Evolutionary conservation across 306 rosid genomes (phyloP), one percentile per base, ranked within the genome.

Genomic region (Dalbergia cultrata): DNA sequence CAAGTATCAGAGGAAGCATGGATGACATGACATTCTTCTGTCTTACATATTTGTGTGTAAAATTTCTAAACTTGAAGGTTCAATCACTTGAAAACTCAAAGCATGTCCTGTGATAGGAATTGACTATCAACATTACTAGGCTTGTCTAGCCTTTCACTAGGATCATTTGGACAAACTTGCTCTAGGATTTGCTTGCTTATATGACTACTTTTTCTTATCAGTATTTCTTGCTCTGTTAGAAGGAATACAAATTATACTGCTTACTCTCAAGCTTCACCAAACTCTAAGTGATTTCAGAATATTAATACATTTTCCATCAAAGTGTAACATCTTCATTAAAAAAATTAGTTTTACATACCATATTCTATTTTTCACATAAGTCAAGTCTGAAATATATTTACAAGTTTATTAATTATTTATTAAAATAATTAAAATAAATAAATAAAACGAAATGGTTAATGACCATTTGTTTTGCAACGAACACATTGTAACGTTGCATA

Each of bases 141-240:
- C 58, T 78, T 54, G 35, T 49, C 60, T 64, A 80, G 45, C 56
- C 47, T 74, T 74, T 72, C 60, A 66, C 67, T 67, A 80, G 81
- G 83, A 76, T 74, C 79, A 62, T 78, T 58, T 87, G 68, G 77
- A 53, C 75, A 45, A 74, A 70, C 53, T 75, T 75, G 6, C 49
- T 9, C 49, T 72, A 75, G 82, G 82, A 19, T 79, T 65, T 79
- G 70, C 34, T 56, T 82, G 79, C 79, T 85, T 75, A 82, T 66
- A 74, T 58, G 31, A 26, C 31, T 1, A 26, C 31, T 26, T 26
- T 26, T 2, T 26, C 1, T 26, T 2, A 3, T 26, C 26, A 66
- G 50, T 61, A 60, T 77, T 72, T 37, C 41, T 3, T 37, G 1
- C 31, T 26, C 0, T 5, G 67, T 52, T 21, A 49, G 65, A 80